phyloP scores from a whole-genome alignment of 2,329 filamentous ascomycete species.

The Scedosporium minutisporum region DNA sequence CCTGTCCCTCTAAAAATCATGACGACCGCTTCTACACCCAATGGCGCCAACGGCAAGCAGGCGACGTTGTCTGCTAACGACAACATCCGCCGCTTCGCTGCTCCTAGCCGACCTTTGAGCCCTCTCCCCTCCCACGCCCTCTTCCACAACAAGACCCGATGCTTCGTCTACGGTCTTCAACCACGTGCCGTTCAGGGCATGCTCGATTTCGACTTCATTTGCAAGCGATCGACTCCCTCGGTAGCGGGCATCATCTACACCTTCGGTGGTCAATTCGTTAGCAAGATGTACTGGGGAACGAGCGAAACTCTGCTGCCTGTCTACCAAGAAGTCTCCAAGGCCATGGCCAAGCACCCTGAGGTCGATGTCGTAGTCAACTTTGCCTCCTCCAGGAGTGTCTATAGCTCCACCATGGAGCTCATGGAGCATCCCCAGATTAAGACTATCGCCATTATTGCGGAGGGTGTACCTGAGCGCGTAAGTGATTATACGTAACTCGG shows the following conservation, averaged over 20 bases:
- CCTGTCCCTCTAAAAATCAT: slow-evolving; percentile 25
- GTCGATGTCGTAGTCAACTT: slow-evolving; percentile 99
- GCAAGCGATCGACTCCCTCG: slow-evolving; percentile 93
- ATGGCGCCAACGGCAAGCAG: slow-evolving; percentile 32
- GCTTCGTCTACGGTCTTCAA: slow-evolving; percentile 99
- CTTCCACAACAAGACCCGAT: slow-evolving; percentile 99
- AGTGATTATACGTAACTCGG: slow-evolving; percentile 25
- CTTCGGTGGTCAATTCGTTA: slow-evolving; percentile 99
- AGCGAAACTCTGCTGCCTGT: slow-evolving; percentile 97
- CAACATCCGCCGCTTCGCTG: slow-evolving; percentile 94
- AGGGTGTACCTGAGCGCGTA: slow-evolving; percentile 96
- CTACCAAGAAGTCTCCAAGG: slow-evolving; percentile 90
- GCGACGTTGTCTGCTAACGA: slow-evolving; percentile 74
- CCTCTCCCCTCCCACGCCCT: slow-evolving; percentile 81
- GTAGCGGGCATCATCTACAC: slow-evolving; percentile 99
- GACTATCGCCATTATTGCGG: slow-evolving; percentile 98
- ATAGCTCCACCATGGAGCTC: slow-evolving; percentile 96
- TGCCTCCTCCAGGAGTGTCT: slow-evolving; percentile 95
- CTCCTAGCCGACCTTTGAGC: slow-evolving; percentile 85
- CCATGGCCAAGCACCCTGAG: slow-evolving; percentile 90
- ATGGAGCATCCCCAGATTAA: slow-evolving; percentile 96
- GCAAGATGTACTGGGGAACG: slow-evolving; percentile 99
- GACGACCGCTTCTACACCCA: slow-evolving; percentile 24
- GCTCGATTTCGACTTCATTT: slow-evolving; percentile 99
- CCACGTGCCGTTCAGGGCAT: slow-evolving; percentile 85